Conservation (phyloP, 129 eudicot genomes). For the Tagetes erecta region DNA sequence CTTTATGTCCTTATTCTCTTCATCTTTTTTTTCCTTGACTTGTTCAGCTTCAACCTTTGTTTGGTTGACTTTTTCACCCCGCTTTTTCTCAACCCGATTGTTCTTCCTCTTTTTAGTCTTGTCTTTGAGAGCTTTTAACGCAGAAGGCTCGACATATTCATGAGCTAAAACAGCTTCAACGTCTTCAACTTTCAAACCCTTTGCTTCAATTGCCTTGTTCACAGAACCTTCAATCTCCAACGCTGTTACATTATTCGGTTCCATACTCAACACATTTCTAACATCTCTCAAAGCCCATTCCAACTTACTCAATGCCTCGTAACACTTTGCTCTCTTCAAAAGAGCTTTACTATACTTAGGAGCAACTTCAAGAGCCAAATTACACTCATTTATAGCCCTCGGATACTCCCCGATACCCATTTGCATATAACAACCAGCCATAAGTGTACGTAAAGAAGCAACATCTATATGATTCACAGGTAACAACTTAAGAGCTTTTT, state of each 20-base stretch:
- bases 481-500: slow-evolving; percentile 37
- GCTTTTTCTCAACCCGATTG: slow-evolving; percentile 41
- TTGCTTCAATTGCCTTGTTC: slow-evolving; percentile 57
- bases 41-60: slow-evolving; percentile 25
- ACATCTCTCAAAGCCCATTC: slow-evolving; percentile 85
- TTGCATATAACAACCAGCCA: slow-evolving; percentile 93
- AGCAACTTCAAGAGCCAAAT: slow-evolving; percentile 89
- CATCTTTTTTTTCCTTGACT: slow-evolving; percentile 37
- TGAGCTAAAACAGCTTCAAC: slow-evolving; percentile 45
- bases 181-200: slow-evolving; percentile 59
- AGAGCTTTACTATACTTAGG: slow-evolving; percentile 87
- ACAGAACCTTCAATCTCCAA: slow-evolving; percentile 61
- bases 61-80: slow-evolving; percentile 21
- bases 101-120: slow-evolving; percentile 57
- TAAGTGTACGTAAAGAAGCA: slow-evolving; percentile 56
- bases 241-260: slow-evolving; percentile 72
- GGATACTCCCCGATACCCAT: slow-evolving; percentile 93
- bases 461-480: slow-evolving; percentile 40
- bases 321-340: slow-evolving; percentile 87
- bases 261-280: slow-evolving; percentile 73
- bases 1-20: slow-evolving; percentile 26
- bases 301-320: slow-evolving; percentile 65
- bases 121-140: slow-evolving; percentile 41
- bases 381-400: slow-evolving; percentile 83
- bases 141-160: slow-evolving; percentile 43